A percentile compares a stretch with the other conserved stretches of the same genome.
Conservation (phyloP, 2,329 filamentous ascomycete species). For the Nothopassalora personata region DNA sequence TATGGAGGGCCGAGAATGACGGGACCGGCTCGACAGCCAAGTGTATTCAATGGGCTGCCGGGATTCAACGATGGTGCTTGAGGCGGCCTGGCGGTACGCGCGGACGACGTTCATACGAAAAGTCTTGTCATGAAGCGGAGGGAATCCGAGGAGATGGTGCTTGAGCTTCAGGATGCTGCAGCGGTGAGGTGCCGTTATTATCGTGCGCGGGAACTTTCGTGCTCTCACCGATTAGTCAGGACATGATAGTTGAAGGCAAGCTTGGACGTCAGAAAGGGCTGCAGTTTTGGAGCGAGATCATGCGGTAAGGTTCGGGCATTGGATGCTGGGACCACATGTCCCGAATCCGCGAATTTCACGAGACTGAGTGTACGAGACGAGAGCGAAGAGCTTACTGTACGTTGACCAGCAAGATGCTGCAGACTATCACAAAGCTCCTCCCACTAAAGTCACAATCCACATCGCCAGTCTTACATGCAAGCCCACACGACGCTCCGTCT, state of each 20-base stretch:
- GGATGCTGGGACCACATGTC: background rate
- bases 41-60: background rate
- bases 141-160: background rate
- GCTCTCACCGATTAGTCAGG: background rate
- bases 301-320: background rate
- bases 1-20: background rate
- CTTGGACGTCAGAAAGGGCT: background rate
- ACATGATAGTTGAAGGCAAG: background rate
- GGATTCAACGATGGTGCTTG: no score
- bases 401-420: background rate
- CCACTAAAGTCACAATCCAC: slow-evolving; percentile 84
- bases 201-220: background rate
- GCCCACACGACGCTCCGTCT: slow-evolving; percentile 74
- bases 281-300: background rate
- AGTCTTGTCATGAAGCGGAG: background rate
- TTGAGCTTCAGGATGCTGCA: background rate
- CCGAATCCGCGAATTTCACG: background rate
- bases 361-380: background rate
- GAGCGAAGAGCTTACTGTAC: background rate
- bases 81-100: background rate
- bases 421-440: slow-evolving; percentile 67
- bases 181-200: no score
- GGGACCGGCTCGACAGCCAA: background rate
- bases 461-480: slow-evolving; percentile 82
- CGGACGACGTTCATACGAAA: background rate